Base-by-base conservation (phyloP, 805 yeast species). In the Debaryomyces castellii region DNA sequence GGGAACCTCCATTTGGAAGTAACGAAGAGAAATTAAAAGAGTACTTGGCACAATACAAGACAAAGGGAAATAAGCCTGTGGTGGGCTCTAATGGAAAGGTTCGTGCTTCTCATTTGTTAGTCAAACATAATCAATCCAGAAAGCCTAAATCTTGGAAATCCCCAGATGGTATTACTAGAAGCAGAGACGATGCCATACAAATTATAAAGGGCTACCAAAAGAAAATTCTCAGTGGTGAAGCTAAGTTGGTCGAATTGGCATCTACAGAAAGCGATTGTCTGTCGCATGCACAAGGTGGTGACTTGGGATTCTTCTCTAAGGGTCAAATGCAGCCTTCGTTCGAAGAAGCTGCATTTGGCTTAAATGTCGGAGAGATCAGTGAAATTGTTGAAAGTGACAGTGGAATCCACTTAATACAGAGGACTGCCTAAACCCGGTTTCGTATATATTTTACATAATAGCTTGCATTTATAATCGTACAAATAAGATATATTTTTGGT, bases 311-410 rank as follows among this genome's bases (percentile, higher is more conserved):
- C 59, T 94, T 94, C 60, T 89, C 87, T 20, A 82, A 77, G 49
- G 97, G 97, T 33, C 90, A 85, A 56, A 94, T 94, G 99, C 98
- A 94, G 66, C 96, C 96, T 28, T 70, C 85, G 47, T 94, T 94
- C 60, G 99, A 94, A 66, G 83, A 83, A 48, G 96, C 94, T 2
- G 84, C 96, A 1, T 92, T 87, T 63, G 83, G 69, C 4, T 71
- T 94, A 52, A 81, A 87, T 52, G 83, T 89, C 17, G 96, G 96
- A 17, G 94, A 91, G 60, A 64, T 87, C 38, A 85, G 94, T 58
- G 87, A 81, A 37, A 80, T 90, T 22, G 87, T 94, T 12, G 97
- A 90, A 67, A 81, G 91, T 14, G 95, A 85, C 58, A 85, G 95
- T 54, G 99, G 99, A 18, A 83, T 89, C 41, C 99, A 94, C 59